phyloP scores from a whole-genome alignment of 805 yeast species.

The Yarrowia keelungensis region DNA sequence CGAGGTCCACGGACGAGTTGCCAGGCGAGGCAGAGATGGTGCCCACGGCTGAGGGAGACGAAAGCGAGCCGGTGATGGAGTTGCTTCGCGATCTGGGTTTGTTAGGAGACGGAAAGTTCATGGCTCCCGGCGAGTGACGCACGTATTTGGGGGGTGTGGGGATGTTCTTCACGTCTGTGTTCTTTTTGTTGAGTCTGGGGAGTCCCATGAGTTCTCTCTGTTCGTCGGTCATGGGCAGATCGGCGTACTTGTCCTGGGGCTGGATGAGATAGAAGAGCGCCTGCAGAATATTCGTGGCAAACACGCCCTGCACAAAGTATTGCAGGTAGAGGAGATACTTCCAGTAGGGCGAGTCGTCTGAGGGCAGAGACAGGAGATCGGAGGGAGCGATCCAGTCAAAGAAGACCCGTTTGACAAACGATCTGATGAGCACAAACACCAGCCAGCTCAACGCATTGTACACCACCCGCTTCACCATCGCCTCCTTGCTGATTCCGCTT shows the following conservation, averaged over 20 bases:
- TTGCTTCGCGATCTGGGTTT: slow-evolving; percentile 8
- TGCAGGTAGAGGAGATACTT: not conserved
- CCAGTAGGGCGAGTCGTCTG: slow-evolving; percentile 13
- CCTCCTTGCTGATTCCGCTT: slow-evolving; percentile 17
- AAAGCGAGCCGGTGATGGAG: not conserved
- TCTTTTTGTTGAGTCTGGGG: slow-evolving; percentile 44
- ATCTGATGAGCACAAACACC: slow-evolving; percentile 82
- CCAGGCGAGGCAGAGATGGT: slow-evolving; percentile 40
- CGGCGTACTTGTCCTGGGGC: slow-evolving; percentile 44
- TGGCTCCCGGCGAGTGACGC: slow-evolving; percentile 25
- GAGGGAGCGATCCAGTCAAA: slow-evolving; percentile 15
- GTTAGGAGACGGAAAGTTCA: slow-evolving; percentile 10
- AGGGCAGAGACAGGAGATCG: not conserved
- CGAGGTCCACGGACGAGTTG: slow-evolving; percentile 36
- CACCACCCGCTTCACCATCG: slow-evolving; percentile 15
- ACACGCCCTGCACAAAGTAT: slow-evolving; percentile 41
- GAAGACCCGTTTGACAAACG: slow-evolving; percentile 56
- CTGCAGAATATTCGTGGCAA: slow-evolving; percentile 42
- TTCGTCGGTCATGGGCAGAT: slow-evolving; percentile 44
- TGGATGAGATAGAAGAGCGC: slow-evolving; percentile 38
- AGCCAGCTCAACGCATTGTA: slow-evolving; percentile 60
- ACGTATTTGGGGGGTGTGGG: slow-evolving; percentile 45
- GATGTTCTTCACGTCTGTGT: slow-evolving; percentile 9
- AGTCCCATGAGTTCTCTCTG: slow-evolving; percentile 47
- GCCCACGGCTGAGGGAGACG: slow-evolving; percentile 1